Base-by-base conservation (phyloP, 1,284 basidiomycete species). In the Prillingera fragicola region DNA sequence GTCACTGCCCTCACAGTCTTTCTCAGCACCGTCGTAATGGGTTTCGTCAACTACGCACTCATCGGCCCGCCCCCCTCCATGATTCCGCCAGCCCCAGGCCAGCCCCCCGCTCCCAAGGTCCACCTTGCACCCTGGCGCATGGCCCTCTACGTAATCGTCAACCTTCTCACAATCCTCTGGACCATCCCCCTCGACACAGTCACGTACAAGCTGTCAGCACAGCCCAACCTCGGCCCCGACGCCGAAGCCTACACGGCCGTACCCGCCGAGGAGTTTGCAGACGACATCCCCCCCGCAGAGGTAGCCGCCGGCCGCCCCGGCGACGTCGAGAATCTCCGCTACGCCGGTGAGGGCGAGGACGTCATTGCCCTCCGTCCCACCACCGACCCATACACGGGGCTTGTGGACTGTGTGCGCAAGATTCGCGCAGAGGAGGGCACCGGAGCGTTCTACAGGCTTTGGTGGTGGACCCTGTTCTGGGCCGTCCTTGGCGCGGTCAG, bases 401-500 rank as follows among this genome's bases (percentile, higher is more conserved):
- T 89, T 28, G 62, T 80, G 13, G 85, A 90, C 63, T 87, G 85
- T 51, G 80, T 75, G 13, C 83, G 83, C 67, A 78, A 81, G 55
- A 85, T 91, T 28, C 65, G 83, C 12, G 77, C 83, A 34, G 87
- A 92, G 68, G 88, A 92, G 66, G 88, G 88, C 0, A 78, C 77
- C 72, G 67, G 67, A 46, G 79, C 85, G 3, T 69, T 92, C 48
- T 90, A 86, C 65, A 80, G 87, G 36, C 87, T 83, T 5, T 91
- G 87, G 86, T 89, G 85, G 84, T 70, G 87, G 52, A 89, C 87
- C 3, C 73, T 85, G 62, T 57, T 87, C n/a, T n/a, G n/a, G n/a
- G n/a, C n/a, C n/a, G n/a, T 47, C 49, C 18, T n/a, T n/a, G n/a
- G n/a, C n/a, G n/a, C n/a, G n/a, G n/a, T n/a, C n/a, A n/a, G n/a